Base-by-base conservation (phyloP, 805 yeast species). In the Peterozyma xylosa region DNA sequence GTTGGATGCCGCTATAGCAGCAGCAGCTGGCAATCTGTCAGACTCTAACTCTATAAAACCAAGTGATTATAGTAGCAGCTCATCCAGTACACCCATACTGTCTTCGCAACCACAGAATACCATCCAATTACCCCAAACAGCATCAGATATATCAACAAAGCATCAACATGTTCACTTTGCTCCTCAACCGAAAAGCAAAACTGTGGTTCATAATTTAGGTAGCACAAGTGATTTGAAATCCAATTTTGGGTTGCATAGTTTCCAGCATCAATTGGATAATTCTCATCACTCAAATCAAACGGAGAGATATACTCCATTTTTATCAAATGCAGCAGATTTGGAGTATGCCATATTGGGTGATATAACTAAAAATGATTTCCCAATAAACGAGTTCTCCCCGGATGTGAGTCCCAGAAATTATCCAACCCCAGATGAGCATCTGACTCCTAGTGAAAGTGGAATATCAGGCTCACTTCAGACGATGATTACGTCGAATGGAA, bases 311-410 rank as follows among this genome's bases (percentile, higher is more conserved):
- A 53, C 75, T 53, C 53, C 74, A 47, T 83, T 83, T 52, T 55
- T 82, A 47, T 80, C 88, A 1, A 67, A 75, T 33, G 89, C 93
- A 1, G 89, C 87, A 0, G 83, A 81, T 53, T 64, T 81, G 42
- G 93, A 84, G 52, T 83, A 84, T 52, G 73, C 86, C 3, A 78
- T 83, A 3, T 61, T 84, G 30, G 81, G 88, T 9, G 77, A 71
- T 47, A 82, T 84, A 41, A 70, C 81, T 33, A 77, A 76, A 33
- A 78, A 75, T 41, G 71, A 64, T 46, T 54, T 61, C 40, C 52
- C 62, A 44, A 39, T 54, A 21, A 18, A 14, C 7, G 38, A 35
- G 32, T 16, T 33, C 37, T 39, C 45, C 2, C 44, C 45, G 16
- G 34, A 56, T 30, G 33, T 56, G 47, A 57, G 62, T 41, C 50